These are phyloP conservation scores for Sisymbrium altissimum DNA, from an alignment of 345 rosid species.

Conservation along the genomic window DNA sequence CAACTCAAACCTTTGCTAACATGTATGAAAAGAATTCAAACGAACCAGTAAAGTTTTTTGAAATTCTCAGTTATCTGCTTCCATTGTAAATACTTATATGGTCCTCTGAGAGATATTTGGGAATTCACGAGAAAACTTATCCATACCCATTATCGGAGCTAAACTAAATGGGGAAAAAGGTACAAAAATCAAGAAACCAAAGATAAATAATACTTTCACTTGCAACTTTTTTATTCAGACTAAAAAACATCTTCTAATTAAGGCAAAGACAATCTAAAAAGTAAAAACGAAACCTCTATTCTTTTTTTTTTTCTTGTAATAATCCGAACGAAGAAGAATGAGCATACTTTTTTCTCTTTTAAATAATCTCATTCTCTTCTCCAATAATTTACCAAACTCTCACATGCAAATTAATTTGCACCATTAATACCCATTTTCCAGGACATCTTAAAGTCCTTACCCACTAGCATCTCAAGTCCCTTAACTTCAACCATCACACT, in stretches of 20 bases:
- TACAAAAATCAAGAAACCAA: background rate
- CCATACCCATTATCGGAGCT: background rate
- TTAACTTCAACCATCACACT: conserved; percentile 54
- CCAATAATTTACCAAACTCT: conserved; percentile 30
- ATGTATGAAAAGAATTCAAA: no score
- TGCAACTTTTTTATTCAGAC: conserved; percentile 12
- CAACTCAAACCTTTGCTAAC: no score
- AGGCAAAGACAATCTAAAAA: background rate
- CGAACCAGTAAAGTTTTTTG: background rate
- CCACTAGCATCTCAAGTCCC: conserved; percentile 60
- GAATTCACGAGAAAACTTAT: background rate
- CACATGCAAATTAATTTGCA: background rate
- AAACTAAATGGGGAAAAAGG: background rate
- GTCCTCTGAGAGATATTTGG: no score
- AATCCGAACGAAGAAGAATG: background rate
- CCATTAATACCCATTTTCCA: conserved; percentile 53
- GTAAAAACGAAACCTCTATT: conserved; percentile 19
- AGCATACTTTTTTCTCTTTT: background rate
- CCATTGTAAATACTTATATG: no score
- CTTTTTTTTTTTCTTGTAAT: background rate
- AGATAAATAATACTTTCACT: background rate
- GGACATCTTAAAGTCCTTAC: conserved; percentile 65
- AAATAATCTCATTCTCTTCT: conserved; percentile 13
- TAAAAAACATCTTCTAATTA: background rate
- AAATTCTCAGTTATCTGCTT: background rate